These are phyloP conservation scores for Solanum bukasovii DNA, from an alignment of 257 asterid species.

Conservation along the genomic window DNA sequence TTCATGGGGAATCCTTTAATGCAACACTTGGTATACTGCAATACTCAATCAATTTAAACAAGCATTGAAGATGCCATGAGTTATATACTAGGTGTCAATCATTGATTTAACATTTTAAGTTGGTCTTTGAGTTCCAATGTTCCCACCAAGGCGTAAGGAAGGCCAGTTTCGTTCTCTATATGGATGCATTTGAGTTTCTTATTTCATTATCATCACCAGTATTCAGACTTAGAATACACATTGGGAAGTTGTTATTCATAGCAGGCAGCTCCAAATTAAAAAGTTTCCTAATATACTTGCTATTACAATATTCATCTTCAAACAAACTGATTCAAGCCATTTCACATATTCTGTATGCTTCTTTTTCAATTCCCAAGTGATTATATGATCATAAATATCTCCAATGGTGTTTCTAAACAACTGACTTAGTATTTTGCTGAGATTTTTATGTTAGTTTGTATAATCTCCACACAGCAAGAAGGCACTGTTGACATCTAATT, in stretches of 20 bases:
- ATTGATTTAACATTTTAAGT: constrained; percentile 8
- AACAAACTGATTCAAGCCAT: too few species aligned
- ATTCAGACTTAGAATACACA: not conserved
- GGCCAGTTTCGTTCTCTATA: not conserved
- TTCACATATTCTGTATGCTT: not conserved
- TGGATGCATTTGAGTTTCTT: not conserved
- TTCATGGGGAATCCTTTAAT: too few species aligned
- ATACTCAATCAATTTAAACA: too few species aligned
- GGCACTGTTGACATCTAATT: too few species aligned
- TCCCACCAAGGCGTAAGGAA: constrained; percentile 6
- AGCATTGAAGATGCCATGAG: too few species aligned
- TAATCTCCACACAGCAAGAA: not conserved
- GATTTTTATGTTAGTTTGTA: too few species aligned
- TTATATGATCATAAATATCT: too few species aligned
- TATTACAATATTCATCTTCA: not conserved
- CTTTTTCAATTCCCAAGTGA: not conserved
- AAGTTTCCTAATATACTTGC: too few species aligned
- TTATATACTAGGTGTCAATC: not conserved
- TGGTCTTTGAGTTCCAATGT: constrained; percentile 11
- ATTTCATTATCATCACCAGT: not conserved
- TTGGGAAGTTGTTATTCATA: not conserved
- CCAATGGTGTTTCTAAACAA: too few species aligned
- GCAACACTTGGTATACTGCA: too few species aligned
- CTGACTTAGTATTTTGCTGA: not conserved
- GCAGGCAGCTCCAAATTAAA: not conserved